Percentiles rank a stretch among this genome's conserved stretches.
Evolutionary conservation across 1,284 basidiomycete species (phyloP).

Genomic region (Limonomyces culmigenus): DNA sequence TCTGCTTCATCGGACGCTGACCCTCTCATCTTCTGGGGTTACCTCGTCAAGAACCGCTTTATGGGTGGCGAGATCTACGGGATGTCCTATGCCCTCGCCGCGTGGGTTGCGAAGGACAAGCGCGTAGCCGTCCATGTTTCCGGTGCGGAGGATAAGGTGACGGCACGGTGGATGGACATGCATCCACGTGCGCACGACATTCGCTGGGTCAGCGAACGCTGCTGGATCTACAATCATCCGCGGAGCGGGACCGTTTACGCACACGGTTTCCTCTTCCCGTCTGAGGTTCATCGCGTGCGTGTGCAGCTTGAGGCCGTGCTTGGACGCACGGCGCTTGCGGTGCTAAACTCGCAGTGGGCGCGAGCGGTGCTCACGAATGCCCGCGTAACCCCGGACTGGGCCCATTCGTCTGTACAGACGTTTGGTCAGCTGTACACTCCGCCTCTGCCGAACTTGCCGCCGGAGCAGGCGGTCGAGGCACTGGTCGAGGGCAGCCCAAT

Average conservation of each 20-base stretch:
- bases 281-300: conserved; percentile 62
- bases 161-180: conserved; percentile 84
- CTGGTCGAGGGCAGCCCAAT: conserved; percentile 83
- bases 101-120: conserved; percentile 70
- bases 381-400: conserved; percentile 38
- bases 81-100: conserved; percentile 79
- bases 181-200: conserved; percentile 74
- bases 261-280: conserved; percentile 95
- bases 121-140: conserved; percentile 48
- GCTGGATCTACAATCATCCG: conserved; percentile 98
- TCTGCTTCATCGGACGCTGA: conserved; percentile 22
- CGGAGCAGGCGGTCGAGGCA: conserved; percentile 73
- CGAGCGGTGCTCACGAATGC: conserved; percentile 5
- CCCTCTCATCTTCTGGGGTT: conserved; percentile 85
- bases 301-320: conserved; percentile 25
- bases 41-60: conserved; percentile 85
- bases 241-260: conserved; percentile 83
- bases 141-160: conserved; percentile 92
- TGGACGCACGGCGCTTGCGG: background rate
- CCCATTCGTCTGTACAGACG: conserved; percentile 74
- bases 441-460: conserved; percentile 50
- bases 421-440: conserved; percentile 72
- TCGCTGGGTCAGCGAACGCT: conserved; percentile 83
- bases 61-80: conserved; percentile 97
- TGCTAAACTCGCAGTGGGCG: background rate